These are phyloP conservation scores for Cryptosporidium andersoni DNA, from an alignment of 169 alveolate genomes.

Conservation along the genomic window DNA sequence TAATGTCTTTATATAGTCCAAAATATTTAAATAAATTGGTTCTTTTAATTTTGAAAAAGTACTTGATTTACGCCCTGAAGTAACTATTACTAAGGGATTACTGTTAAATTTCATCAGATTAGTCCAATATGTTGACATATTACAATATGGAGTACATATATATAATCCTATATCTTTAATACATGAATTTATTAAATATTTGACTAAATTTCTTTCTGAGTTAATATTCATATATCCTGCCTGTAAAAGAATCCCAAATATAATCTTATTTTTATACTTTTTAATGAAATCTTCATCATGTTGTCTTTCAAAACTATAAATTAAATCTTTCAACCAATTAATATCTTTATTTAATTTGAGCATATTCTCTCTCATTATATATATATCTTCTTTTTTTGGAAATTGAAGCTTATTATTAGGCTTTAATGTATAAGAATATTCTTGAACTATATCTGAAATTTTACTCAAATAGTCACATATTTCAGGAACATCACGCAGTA, in stretches of 20 bases:
- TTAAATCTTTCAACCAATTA: neutral
- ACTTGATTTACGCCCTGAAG: no score
- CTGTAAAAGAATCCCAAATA: no score
- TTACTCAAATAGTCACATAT: slow-evolving; percentile 43
- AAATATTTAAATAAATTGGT: slow-evolving; percentile 8
- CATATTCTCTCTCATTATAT: slow-evolving; percentile 14
- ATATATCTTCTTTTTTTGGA: slow-evolving; percentile 19
- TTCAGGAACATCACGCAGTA: slow-evolving; percentile 9
- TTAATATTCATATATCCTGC: slow-evolving; percentile 7
- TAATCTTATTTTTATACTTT: no score
- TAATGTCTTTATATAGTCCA: slow-evolving; percentile 15
- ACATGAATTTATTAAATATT: neutral
- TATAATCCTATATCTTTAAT: no score
- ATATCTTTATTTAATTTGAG: neutral
- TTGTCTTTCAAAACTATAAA: no score
- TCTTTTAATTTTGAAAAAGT: neutral
- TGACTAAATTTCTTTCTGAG: slow-evolving; percentile 15
- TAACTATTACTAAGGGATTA: no score
- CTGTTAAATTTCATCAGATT: no score
- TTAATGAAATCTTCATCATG: no score
- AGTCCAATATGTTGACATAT: no score
- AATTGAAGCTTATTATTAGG: neutral
- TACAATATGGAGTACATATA: no score
- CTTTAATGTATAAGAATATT: slow-evolving; percentile 15
- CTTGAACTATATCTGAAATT: slow-evolving; percentile 6